Conservation (phyloP, 2,329 filamentous ascomycete species). For the Apiospora phragmitis region DNA sequence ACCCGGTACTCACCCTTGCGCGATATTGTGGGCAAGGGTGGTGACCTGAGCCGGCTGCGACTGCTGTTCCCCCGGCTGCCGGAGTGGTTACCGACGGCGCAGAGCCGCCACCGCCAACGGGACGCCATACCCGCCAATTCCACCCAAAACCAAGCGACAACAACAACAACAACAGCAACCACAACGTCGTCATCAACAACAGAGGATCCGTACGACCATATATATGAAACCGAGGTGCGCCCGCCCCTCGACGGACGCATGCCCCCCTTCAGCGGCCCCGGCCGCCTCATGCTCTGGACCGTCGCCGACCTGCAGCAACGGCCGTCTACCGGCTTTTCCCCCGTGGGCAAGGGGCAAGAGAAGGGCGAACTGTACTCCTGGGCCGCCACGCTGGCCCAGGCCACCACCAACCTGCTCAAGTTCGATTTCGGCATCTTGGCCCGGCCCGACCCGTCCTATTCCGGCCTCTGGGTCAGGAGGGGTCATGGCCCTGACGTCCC, state of each 20-base stretch:
- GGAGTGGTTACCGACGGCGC: neutral
- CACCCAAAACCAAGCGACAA: neutral
- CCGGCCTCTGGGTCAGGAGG: neutral
- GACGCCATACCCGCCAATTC: neutral
- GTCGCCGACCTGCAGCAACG: neutral
- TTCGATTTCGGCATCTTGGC: neutral
- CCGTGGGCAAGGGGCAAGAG: neutral
- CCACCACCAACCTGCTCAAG: neutral
- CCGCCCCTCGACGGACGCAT: neutral
- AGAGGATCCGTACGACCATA: neutral
- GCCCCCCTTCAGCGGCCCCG: conserved; percentile 4
- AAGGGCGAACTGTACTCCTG: neutral
- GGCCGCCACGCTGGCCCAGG: neutral
- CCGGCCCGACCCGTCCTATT: neutral
- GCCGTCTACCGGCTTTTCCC: too few species aligned
- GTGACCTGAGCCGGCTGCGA: neutral
- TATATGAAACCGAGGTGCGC: neutral
- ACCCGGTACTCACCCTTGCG: neutral
- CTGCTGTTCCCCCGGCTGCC: neutral
- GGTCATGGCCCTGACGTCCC: neutral
- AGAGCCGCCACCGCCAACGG: neutral
- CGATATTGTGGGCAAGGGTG: neutral
- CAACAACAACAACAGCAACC: too few species aligned
- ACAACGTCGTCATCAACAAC: too few species aligned
- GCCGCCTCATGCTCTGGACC: conserved; percentile 4